Percentiles rank a stretch among this genome's conserved stretches.
phyloP scores from a whole-genome alignment of 768 basidiomycete genomes.

The Pleurotus sapidus region DNA sequence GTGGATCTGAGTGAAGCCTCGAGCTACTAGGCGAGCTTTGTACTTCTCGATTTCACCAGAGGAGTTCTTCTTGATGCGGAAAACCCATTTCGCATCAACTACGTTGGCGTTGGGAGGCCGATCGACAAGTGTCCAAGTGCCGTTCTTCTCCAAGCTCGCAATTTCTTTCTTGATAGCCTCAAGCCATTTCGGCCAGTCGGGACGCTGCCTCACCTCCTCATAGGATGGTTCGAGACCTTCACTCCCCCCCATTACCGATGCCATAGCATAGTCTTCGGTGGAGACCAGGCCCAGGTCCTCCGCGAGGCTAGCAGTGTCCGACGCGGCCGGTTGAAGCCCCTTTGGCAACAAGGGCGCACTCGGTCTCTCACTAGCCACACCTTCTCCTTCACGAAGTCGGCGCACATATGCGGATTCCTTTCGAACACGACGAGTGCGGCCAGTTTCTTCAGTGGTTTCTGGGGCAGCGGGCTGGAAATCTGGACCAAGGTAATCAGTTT shows the following conservation, averaged over 20 bases:
- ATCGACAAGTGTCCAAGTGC: conserved; percentile 7
- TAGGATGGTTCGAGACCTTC: conserved; percentile 8
- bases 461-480: background rate
- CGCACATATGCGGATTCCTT: conserved; percentile 12
- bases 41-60: background rate
- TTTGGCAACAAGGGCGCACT: conserved; percentile 5
- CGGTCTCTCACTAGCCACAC: background rate
- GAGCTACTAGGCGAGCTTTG: conserved; percentile 7
- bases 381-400: conserved; percentile 10
- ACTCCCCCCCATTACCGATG: conserved; percentile 2
- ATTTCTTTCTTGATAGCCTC: conserved; percentile 2
- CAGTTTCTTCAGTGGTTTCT: background rate
- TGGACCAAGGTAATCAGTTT: background rate
- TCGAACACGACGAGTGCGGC: conserved; percentile 6
- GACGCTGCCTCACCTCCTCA: conserved; percentile 7
- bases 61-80: background rate
- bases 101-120: background rate
- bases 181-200: conserved; percentile 10
- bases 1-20: conserved; percentile 4
- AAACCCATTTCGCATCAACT: conserved; percentile 1
- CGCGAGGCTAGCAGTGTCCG: background rate
- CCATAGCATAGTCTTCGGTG: background rate
- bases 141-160: background rate
- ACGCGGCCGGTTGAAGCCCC: conserved; percentile 10
- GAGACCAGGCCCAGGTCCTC: conserved; percentile 3